Evolutionary conservation across 306 rosid species (phyloP), one percentile per base, ranked within the genome.

Genomic region (Vigna trinervia): DNA sequence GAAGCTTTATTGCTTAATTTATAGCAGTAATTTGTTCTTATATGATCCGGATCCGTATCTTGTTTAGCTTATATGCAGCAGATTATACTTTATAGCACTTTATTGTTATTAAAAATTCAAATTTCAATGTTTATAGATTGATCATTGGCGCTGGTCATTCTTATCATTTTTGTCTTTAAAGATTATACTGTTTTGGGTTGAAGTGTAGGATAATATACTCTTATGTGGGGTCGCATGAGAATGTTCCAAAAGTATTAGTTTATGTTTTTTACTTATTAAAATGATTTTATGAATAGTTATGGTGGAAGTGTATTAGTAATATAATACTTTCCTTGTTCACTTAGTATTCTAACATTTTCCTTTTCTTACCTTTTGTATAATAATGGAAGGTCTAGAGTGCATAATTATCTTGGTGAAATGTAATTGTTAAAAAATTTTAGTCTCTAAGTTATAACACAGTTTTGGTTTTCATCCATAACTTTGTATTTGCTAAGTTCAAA

Each of bases 1-100:
- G 74, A 38, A 66, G 45, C 77, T 80, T 80, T 76, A 41, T 63
- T 64, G 47, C 48, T 76, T 64, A 80, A 50, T 71, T 63, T 70
- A 56, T 63, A 70, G n/a, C 36, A 26, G 32, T 43, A 48, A 65
- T 38, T 62, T 62, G 71, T 70, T 61, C 81, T 60, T 0, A 5
- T 12, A 32, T 48, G 19, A 17, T 17, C 6, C 19, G 81, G 43
- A 56, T 84, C 62, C 61, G 65, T 71, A 64, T 62, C 39, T 7
- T 69, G 13, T 64, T 20, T 36, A 19, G 15, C 17, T 38, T 41
- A 1, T 14, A 52, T 39, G 70, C 56, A 43, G 69, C 66, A 1
- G 57, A 15, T 38, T 63, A 43, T 59, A 36, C 80, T 2, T 45
- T 11, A 45, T 45, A 45, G 15, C 5, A 45, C 15, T 75, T 69